phyloP scores from a whole-genome alignment of 2,329 filamentous ascomycete genomes.

The Trichoderma arundinaceum region DNA sequence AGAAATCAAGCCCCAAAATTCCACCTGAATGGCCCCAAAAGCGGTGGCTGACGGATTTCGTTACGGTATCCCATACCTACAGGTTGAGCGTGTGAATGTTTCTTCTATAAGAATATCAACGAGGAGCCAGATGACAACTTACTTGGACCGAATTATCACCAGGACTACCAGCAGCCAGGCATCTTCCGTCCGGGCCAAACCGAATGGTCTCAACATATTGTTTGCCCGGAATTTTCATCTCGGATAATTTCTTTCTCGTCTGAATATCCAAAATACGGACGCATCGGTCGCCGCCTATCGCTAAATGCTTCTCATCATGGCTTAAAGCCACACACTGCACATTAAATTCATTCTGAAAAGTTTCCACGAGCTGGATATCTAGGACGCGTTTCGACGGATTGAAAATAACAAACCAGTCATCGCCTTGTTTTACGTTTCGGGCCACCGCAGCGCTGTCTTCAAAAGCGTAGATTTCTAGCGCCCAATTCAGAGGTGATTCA shows the following conservation, averaged over 20 bases:
- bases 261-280: neutral
- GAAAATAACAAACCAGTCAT: constrained; percentile 9
- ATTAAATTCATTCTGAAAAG: neutral
- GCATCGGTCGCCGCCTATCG: neutral
- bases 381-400: neutral
- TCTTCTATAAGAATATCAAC: no score
- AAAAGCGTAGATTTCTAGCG: neutral
- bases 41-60: neutral
- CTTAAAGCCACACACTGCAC: neutral
- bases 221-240: neutral
- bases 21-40: neutral
- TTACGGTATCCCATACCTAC: neutral
- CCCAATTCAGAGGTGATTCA: neutral
- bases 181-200: no score
- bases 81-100: neutral
- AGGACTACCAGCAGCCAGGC: no score
- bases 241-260: neutral
- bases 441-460: neutral
- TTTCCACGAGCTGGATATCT: neutral
- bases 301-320: neutral
- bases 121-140: no score
- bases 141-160: no score
- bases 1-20: neutral
- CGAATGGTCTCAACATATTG: neutral
- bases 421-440: neutral